Evolutionary conservation across 73 alveolate genomes (phyloP).

Genomic region (Paramecium octaurelia): DNA sequence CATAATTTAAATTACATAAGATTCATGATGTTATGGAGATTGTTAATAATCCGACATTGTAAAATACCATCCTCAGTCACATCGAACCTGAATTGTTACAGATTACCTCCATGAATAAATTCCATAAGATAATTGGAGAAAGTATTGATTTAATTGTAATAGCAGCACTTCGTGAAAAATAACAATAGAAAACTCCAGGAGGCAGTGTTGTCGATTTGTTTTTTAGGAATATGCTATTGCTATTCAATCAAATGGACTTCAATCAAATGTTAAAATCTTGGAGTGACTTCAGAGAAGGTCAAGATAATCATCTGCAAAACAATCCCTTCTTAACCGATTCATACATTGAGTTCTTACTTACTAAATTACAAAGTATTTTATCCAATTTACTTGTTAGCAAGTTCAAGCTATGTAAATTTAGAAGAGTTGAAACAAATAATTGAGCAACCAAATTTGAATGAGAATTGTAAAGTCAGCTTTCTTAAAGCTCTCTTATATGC

Average conservation of each 20-base stretch:
- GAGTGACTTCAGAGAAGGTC: neutral
- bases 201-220: constrained; percentile 45
- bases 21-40: neutral
- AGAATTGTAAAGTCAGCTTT: neutral
- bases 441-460: neutral
- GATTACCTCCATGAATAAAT: neutral
- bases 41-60: neutral
- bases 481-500: neutral
- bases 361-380: neutral
- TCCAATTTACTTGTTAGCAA: neutral
- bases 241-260: constrained; percentile 38
- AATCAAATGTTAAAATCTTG: neutral
- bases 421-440: neutral
- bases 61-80: neutral
- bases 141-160: neutral
- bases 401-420: neutral
- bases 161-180: neutral
- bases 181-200: neutral
- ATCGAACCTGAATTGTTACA: neutral
- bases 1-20: neutral
- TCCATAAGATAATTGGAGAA: constrained; percentile 17
- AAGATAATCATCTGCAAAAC: neutral
- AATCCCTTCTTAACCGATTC: constrained; percentile 27
- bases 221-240: neutral
- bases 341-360: neutral